Conservation (phyloP, 2,329 filamentous ascomycete genomes). For the Colletotrichum karsti region DNA sequence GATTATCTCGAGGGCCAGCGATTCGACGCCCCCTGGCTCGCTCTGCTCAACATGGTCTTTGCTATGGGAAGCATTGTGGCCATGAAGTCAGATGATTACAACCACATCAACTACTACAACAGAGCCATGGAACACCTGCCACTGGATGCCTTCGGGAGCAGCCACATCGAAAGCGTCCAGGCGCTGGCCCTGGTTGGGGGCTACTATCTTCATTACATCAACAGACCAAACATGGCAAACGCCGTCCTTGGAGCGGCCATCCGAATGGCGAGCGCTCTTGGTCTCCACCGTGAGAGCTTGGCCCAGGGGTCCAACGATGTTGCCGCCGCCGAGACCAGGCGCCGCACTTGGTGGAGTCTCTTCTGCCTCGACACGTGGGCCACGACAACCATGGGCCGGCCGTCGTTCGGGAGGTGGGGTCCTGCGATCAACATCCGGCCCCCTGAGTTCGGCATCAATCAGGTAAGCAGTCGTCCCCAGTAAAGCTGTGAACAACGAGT, state of each 20-base stretch:
- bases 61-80: conserved; percentile 78
- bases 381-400: conserved; percentile 74
- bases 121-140: conserved; percentile 72
- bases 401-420: conserved; percentile 74
- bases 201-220: conserved; percentile 82
- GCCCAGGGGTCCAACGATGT: conserved; percentile 53
- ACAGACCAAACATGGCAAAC: conserved; percentile 80
- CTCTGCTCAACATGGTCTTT: conserved; percentile 79
- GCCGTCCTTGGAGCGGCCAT: conserved; percentile 76
- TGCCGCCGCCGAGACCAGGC: conserved; percentile 66
- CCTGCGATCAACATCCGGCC: conserved; percentile 72
- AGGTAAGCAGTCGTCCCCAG: conserved; percentile 35
- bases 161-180: conserved; percentile 75
- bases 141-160: conserved; percentile 71
- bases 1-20: conserved; percentile 63
- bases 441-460: conserved; percentile 62
- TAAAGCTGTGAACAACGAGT: background rate
- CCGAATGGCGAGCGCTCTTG: conserved; percentile 78
- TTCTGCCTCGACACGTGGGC: conserved; percentile 81
- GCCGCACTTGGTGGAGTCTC: conserved; percentile 79
- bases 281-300: conserved; percentile 72
- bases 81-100: conserved; percentile 70
- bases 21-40: conserved; percentile 75
- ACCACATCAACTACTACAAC: conserved; percentile 75
- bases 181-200: conserved; percentile 76